Percentiles rank a stretch among this genome's conserved stretches.
Evolutionary conservation across 805 yeast genomes (phyloP).

Genomic region (Ogataea nonfermentans): DNA sequence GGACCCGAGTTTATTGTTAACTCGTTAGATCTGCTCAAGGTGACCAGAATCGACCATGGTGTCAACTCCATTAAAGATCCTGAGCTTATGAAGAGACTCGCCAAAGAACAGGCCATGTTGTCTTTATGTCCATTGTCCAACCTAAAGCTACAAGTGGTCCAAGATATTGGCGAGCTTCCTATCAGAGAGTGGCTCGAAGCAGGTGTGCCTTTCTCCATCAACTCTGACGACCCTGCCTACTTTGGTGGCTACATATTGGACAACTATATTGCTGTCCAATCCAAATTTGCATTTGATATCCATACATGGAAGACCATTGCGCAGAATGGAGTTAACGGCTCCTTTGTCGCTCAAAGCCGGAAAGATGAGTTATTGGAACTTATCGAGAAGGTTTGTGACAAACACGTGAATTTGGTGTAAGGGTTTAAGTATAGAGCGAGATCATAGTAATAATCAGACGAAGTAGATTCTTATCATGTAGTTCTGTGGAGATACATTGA

Average conservation of each 20-base stretch:
- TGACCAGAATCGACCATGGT: slow-evolving; percentile 79
- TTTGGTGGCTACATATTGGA: slow-evolving; percentile 84
- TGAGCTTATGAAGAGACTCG: slow-evolving; percentile 54
- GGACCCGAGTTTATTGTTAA: slow-evolving; percentile 63
- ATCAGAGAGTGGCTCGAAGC: slow-evolving; percentile 56
- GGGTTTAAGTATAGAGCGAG: neutral
- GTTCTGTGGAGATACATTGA: too few relatives aligned
- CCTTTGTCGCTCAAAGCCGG: slow-evolving; percentile 64
- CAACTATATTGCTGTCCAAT: slow-evolving; percentile 66
- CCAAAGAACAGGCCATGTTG: slow-evolving; percentile 53
- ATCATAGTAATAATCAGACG: neutral
- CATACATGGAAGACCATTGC: slow-evolving; percentile 66
- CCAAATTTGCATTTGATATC: slow-evolving; percentile 58
- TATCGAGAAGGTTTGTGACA: slow-evolving; percentile 42
- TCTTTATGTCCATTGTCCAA: slow-evolving; percentile 79
- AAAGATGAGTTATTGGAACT: slow-evolving; percentile 44
- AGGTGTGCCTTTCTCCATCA: slow-evolving; percentile 69
- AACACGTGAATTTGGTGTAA: slow-evolving; percentile 24
- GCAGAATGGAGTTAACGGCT: slow-evolving; percentile 63
- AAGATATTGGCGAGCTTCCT: slow-evolving; percentile 66
- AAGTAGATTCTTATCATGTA: too few relatives aligned
- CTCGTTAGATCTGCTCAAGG: slow-evolving; percentile 58
- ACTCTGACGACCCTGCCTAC: slow-evolving; percentile 80
- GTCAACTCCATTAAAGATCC: slow-evolving; percentile 59
- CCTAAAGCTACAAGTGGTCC: slow-evolving; percentile 70